These are phyloP conservation scores for Colletotrichum sp. DNA, from an alignment of 2,329 filamentous ascomycete genomes.

Conservation along the genomic window DNA sequence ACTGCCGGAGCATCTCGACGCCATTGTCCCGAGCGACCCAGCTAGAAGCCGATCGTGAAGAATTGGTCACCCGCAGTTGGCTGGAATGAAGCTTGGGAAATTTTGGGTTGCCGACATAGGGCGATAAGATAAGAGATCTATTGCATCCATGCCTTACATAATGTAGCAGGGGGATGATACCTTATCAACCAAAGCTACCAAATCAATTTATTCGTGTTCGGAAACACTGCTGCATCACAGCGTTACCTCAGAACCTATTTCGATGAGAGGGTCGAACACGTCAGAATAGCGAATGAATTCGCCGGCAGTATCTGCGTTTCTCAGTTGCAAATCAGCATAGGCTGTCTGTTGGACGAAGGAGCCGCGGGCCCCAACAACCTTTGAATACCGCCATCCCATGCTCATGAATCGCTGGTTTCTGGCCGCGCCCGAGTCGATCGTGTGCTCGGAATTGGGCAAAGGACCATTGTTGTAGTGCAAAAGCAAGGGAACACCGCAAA, in stretches of 20 bases:
- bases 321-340: neutral
- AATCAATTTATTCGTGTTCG: no score
- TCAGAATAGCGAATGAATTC: neutral
- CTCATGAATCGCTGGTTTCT: neutral
- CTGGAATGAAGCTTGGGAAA: neutral
- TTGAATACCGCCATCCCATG: neutral
- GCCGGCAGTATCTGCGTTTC: neutral
- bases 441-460: neutral
- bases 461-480: neutral
- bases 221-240: neutral
- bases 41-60: neutral
- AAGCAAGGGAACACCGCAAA: neutral
- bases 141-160: neutral
- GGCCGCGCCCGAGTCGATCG: neutral
- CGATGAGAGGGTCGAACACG: neutral
- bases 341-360: neutral
- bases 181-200: neutral
- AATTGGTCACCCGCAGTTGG: neutral
- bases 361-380: neutral
- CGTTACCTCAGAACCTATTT: neutral
- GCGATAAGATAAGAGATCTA: slow-evolving; percentile 7
- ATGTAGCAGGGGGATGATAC: neutral
- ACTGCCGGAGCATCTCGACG: slow-evolving; percentile 42
- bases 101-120: neutral
- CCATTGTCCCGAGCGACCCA: slow-evolving; percentile 35